A percentile compares a stretch with the other conserved stretches of the same genome.
These are phyloP conservation scores for Mastigamoeba balamuthi DNA, from an alignment of 78 protist genomes.

Conservation along the genomic window DNA sequence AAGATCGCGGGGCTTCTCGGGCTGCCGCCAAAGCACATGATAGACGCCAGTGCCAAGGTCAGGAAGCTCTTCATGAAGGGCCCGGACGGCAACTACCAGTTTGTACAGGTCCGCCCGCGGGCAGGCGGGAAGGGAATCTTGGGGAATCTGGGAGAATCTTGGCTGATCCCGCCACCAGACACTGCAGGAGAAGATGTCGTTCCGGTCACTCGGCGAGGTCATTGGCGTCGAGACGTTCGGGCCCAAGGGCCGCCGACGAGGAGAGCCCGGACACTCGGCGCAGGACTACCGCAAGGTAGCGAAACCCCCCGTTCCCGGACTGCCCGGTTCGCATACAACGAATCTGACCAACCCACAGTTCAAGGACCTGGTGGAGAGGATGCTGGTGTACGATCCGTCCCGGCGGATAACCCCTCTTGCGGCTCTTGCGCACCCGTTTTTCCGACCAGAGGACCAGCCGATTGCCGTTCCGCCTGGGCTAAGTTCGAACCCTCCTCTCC, in stretches of 20 bases:
- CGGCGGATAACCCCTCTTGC: slow-evolving; percentile 60
- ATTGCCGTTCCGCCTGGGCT: no score
- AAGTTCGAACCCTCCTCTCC: no score
- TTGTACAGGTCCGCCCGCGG: slow-evolving; percentile 3
- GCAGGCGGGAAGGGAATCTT: no score
- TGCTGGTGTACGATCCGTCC: slow-evolving; percentile 72
- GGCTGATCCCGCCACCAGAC: slow-evolving; percentile 2
- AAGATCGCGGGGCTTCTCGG: slow-evolving; percentile 64
- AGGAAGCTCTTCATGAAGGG: slow-evolving; percentile 29
- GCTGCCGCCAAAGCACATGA: slow-evolving; percentile 70
- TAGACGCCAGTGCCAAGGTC: slow-evolving; percentile 30
- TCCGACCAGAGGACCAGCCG: slow-evolving; percentile 14
- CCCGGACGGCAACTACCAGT: background rate
- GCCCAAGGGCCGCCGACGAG: slow-evolving; percentile 51
- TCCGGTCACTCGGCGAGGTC: slow-evolving; percentile 5
- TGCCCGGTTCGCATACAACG: background rate
- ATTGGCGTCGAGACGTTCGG: slow-evolving; percentile 57
- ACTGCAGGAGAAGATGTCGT: background rate
- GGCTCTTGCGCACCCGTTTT: slow-evolving; percentile 73
- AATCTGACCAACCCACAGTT: no score
- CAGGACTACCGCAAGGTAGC: slow-evolving; percentile 55
- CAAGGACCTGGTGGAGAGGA: slow-evolving; percentile 39
- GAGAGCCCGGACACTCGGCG: slow-evolving; percentile 47
- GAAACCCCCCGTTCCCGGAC: background rate
- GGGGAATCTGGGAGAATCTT: background rate